phyloP scores from a whole-genome alignment of 169 alveolate species.

The Perkinsus marinus region DNA sequence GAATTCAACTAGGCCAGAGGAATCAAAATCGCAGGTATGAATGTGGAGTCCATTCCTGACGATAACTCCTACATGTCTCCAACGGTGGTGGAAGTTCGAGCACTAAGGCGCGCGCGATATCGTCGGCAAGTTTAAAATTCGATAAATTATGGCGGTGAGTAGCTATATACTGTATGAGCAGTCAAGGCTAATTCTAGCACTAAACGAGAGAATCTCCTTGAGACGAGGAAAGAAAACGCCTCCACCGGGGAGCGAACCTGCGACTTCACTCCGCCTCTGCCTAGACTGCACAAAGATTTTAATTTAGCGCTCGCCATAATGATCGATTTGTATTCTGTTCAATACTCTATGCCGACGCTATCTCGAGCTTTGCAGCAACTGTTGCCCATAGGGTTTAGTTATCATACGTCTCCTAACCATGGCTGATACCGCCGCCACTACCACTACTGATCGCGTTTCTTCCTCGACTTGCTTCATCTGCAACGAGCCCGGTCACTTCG shows the following conservation, averaged over 20 bases:
- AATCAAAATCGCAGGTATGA: too few relatives aligned
- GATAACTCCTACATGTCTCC: too few relatives aligned
- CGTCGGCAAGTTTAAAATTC: neutral
- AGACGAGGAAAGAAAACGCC: neutral
- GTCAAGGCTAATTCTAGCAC: too few relatives aligned
- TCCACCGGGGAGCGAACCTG: neutral
- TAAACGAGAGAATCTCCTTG: too few relatives aligned
- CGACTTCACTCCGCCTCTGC: neutral
- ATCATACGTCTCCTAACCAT: neutral
- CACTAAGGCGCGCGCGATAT: neutral
- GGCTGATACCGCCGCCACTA: neutral
- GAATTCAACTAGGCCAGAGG: too few relatives aligned
- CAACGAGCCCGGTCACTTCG: neutral
- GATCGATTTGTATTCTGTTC: neutral
- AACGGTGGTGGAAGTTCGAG: neutral
- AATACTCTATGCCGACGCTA: neutral
- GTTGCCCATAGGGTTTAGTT: neutral
- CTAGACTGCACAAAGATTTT: neutral
- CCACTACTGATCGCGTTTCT: neutral
- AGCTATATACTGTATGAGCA: too few relatives aligned
- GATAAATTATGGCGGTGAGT: neutral
- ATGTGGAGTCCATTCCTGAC: too few relatives aligned
- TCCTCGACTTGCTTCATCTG: neutral
- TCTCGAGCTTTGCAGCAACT: neutral
- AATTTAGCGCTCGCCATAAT: neutral